Evolutionary conservation across 2,329 filamentous ascomycete genomes (phyloP).

Genomic region (Triangularia verruculosa): DNA sequence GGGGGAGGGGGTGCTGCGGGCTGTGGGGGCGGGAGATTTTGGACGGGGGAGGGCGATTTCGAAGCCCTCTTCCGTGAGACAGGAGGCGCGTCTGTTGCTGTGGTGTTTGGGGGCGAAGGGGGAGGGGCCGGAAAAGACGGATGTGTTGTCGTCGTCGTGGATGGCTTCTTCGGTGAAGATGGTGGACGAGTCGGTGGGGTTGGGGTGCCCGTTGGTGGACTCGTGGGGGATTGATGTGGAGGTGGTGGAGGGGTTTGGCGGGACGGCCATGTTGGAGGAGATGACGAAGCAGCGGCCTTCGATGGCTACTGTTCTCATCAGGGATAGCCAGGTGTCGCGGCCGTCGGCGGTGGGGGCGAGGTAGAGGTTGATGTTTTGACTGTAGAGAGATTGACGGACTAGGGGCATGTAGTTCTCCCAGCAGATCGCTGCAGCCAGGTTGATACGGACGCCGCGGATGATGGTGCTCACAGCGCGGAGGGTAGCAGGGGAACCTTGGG

Average conservation of each 20-base stretch:
- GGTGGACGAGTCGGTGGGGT: not conserved
- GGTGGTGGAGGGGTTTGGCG: constrained; percentile 36
- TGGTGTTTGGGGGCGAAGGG: not conserved
- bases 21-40: not conserved
- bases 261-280: constrained; percentile 79
- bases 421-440: constrained; percentile 84
- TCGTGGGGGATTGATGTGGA: not conserved
- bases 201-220: constrained; percentile 9
- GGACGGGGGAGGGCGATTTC: constrained; percentile 44
- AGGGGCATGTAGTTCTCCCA: constrained; percentile 98
- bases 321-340: constrained; percentile 74
- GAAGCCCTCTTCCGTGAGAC: constrained; percentile 45
- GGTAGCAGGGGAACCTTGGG: constrained; percentile 75
- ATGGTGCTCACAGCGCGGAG: constrained; percentile 74
- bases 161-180: not conserved
- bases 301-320: constrained; percentile 78
- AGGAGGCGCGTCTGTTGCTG: constrained; percentile 36
- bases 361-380: constrained; percentile 88
- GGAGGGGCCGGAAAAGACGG: constrained; percentile 40
- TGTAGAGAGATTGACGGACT: constrained; percentile 77
- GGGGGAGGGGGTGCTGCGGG: constrained; percentile 19
- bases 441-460: constrained; percentile 76
- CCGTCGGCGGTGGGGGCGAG: constrained; percentile 86
- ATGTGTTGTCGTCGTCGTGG: constrained; percentile 21
- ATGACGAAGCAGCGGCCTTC: constrained; percentile 86